Conservation (phyloP, 2,329 filamentous ascomycete species). For the Aspergillus pseudoterreus region DNA sequence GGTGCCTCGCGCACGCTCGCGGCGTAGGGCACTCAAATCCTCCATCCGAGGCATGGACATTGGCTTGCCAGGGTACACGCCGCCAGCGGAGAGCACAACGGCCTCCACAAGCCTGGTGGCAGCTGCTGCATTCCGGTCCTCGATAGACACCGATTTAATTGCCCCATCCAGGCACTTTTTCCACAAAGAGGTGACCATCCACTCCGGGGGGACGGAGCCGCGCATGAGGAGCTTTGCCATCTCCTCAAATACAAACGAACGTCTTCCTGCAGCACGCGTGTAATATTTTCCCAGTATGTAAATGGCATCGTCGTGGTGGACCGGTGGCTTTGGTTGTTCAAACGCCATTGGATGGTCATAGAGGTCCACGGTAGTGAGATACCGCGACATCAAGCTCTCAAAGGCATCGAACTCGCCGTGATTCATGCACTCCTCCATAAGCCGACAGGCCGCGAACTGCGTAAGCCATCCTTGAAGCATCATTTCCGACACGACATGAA, state of each 20-base stretch:
- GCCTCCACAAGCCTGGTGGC: conserved; percentile 31
- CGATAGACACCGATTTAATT: conserved; percentile 33
- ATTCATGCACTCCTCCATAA: conserved; percentile 31
- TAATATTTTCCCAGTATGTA: conserved; percentile 30
- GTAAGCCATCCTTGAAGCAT: conserved; percentile 35
- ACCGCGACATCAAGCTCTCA: conserved; percentile 30
- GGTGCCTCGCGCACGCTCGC: conserved; percentile 10
- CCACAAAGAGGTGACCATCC: conserved; percentile 39
- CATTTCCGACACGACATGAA: conserved; percentile 35
- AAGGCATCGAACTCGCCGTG: conserved; percentile 34
- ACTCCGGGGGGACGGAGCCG: conserved; percentile 33
- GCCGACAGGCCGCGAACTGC: conserved; percentile 25
- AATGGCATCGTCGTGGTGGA: conserved; percentile 25
- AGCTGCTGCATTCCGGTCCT: conserved; percentile 29
- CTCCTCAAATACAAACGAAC: conserved; percentile 32
- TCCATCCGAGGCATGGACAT: neutral
- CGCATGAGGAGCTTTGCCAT: conserved; percentile 33
- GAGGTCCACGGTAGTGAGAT: conserved; percentile 24
- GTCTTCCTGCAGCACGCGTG: conserved; percentile 12
- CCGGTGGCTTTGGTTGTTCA: conserved; percentile 16
- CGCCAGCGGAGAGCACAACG: conserved; percentile 29
- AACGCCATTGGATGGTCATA: conserved; percentile 28
- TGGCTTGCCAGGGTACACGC: conserved; percentile 6
- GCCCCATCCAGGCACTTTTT: conserved; percentile 34
- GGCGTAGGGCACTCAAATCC: neutral